Base-by-base conservation (phyloP, 1,139 yeast genomes). In the Saccharomyces hybrid region DNA sequence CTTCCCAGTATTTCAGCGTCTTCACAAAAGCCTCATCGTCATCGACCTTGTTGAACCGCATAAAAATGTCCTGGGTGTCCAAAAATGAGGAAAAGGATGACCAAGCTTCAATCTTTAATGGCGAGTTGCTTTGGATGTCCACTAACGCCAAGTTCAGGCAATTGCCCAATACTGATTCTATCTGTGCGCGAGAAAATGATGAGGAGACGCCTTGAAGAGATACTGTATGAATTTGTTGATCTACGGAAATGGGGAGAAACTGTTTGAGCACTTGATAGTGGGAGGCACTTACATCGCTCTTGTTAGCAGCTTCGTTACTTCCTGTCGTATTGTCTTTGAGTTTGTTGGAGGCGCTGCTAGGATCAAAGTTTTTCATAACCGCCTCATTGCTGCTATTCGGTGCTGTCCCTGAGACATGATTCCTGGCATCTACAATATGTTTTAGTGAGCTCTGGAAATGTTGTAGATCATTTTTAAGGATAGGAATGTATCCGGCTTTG, bases 401-500 rank as follows among this genome's bases (percentile, higher is more conserved):
- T 46, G 6, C 16, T 26, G 42, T 7, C 8, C 25, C 42, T 38
- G 42, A 16, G 9, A 38, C 11, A 11, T 16, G 9, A 16, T 38
- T 38, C 11, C 42, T 38, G 23, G 42, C 25, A 16, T 38, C 23
- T 6, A 38, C 42, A 9, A 38, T 38, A 1, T 38, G 42, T 41
- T 51, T 46, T 48, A 63, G 49, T 13, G 64, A 54, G 26, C 57
- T 53, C 50, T 64, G 56, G 46, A 66, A 59, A 41, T 53, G 59
- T 13, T 54, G 48, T 25, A 65, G 32, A 52, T 66, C 70, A 29
- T 63, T 54, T 53, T 59, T 59, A 47, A 66, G 53, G 32, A 67
- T 62, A 3, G 70, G 70, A 6, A 66, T 56, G 52, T 53, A 66
- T 1, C 68, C 68, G 1, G 60, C 59, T 51, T 55, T 59, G 31